Evolutionary conservation across 768 basidiomycete species (phyloP).

Genomic region (Tricholoma bakamatsutake): DNA sequence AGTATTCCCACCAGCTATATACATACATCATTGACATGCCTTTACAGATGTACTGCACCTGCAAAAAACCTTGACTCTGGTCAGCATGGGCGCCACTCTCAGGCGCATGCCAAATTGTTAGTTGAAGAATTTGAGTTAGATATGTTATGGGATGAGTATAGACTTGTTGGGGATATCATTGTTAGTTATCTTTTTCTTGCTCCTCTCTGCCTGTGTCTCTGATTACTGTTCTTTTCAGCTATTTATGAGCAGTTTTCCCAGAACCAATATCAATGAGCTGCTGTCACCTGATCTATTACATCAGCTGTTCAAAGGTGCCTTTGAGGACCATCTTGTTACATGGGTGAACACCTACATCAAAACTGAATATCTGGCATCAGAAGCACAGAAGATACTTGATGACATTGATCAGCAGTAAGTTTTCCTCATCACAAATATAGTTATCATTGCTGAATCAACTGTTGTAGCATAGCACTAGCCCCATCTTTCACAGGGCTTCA

Average conservation of each 20-base stretch:
- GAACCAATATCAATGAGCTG: slow-evolving; percentile 3
- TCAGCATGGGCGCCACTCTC: neutral
- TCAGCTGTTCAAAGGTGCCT: too few relatives aligned
- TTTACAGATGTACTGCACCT: neutral
- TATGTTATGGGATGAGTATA: neutral
- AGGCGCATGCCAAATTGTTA: neutral
- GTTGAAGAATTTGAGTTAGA: neutral
- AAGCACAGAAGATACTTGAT: too few relatives aligned
- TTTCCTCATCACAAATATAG: neutral
- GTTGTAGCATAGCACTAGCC: too few relatives aligned
- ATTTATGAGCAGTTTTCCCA: slow-evolving; percentile 17
- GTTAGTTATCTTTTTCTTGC: neutral
- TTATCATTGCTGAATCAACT: neutral
- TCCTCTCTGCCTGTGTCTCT: neutral
- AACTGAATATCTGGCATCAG: too few relatives aligned
- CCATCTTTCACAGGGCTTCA: too few relatives aligned
- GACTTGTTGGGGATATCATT: neutral
- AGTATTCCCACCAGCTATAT: neutral
- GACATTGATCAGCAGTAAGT: slow-evolving; percentile 23
- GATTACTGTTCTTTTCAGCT: neutral
- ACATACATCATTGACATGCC: neutral
- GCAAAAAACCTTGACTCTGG: neutral
- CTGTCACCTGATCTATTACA: neutral
- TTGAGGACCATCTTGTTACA: too few relatives aligned
- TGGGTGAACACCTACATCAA: too few relatives aligned